phyloP scores from a whole-genome alignment of 305 asterid genomes.

The Fraxinus sp. region DNA sequence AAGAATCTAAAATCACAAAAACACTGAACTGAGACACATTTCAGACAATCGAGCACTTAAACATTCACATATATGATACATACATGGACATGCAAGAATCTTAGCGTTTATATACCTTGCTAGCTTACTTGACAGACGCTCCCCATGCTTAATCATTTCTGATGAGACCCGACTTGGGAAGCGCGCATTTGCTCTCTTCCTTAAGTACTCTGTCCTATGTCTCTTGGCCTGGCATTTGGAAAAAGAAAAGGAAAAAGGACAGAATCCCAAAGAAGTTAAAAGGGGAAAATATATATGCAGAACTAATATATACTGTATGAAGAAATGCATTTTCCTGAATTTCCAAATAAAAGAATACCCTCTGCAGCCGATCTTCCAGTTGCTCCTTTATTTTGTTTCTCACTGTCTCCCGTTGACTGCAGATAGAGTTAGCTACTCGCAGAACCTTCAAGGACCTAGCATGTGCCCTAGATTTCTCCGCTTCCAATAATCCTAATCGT shows the following conservation, averaged over 20 bases:
- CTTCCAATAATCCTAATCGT: slow-evolving; percentile 33
- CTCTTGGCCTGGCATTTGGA: slow-evolving; percentile 18
- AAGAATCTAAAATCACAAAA: not conserved
- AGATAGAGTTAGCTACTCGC: slow-evolving; percentile 21
- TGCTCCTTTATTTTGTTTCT: slow-evolving; percentile 25
- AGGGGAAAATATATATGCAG: not conserved
- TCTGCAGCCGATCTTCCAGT: slow-evolving; percentile 23
- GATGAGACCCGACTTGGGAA: slow-evolving; percentile 2
- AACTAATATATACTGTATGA: not conserved
- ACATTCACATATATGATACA: not conserved
- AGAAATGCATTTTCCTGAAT: not conserved
- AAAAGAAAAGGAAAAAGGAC: not conserved
- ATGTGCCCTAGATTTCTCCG: slow-evolving; percentile 30
- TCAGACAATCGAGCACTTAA: not conserved
- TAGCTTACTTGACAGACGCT: slow-evolving; percentile 18
- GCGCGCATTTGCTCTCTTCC: slow-evolving; percentile 21
- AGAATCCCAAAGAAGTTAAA: not conserved
- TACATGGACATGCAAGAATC: slow-evolving; percentile 8
- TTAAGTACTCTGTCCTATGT: slow-evolving; percentile 28
- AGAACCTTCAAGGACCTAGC: slow-evolving; percentile 31
- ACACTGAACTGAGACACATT: not conserved
- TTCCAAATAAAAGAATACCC: slow-evolving; percentile 18
- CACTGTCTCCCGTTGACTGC: slow-evolving; percentile 23
- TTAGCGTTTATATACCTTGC: slow-evolving; percentile 25
- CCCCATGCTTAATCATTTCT: slow-evolving; percentile 22